phyloP scores from a whole-genome alignment of 208 protist species.

The Acanthamoeba royreba region DNA sequence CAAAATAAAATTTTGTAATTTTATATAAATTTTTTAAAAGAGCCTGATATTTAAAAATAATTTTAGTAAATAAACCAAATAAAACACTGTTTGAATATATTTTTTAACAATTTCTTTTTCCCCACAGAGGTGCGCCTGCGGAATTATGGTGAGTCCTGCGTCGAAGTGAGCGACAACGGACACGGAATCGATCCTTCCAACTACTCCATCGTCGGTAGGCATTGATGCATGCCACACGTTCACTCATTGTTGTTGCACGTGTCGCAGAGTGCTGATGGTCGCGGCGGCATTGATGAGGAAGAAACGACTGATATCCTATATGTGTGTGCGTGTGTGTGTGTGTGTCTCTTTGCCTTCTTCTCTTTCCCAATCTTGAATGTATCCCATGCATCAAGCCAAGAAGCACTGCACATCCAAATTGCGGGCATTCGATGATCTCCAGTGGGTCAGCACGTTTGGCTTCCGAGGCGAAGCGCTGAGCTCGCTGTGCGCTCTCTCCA shows the following conservation, averaged over 20 bases:
- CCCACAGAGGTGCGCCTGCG: constrained; percentile 57
- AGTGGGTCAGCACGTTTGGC: constrained; percentile 85
- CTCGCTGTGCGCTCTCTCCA: constrained; percentile 75
- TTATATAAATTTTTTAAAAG: not conserved
- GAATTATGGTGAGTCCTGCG: constrained; percentile 69
- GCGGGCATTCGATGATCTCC: constrained; percentile 78
- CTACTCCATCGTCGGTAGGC: constrained; percentile 40
- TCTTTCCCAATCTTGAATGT: not conserved
- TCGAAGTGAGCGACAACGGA: constrained; percentile 81
- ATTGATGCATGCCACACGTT: no score
- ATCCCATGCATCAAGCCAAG: constrained; percentile 71
- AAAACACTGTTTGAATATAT: no score
- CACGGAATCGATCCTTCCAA: constrained; percentile 68
- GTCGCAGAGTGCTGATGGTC: no score
- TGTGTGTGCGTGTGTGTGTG: not conserved
- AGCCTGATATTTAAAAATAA: no score
- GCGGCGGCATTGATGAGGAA: no score
- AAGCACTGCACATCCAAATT: constrained; percentile 83
- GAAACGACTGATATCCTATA: no score
- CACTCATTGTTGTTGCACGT: no score
- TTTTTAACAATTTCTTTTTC: no score
- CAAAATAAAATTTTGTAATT: not conserved
- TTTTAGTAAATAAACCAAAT: no score
- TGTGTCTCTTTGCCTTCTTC: not conserved
- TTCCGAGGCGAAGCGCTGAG: constrained; percentile 97